Evolutionary conservation across 164 flowering plant species (phyloP).

Genomic region (Magnolia sinica): DNA sequence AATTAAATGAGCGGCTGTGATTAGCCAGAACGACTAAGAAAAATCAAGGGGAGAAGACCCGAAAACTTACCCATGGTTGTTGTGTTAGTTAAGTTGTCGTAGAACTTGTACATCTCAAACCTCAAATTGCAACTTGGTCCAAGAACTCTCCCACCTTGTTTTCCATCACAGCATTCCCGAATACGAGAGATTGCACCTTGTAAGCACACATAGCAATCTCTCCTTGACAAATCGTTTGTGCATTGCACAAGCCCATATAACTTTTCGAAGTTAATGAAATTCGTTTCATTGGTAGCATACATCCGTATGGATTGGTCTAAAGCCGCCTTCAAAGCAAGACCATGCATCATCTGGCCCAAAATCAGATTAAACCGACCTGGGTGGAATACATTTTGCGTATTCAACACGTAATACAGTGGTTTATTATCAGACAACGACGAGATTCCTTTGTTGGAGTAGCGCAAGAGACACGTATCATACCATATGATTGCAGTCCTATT

Average conservation of each 20-base stretch:
- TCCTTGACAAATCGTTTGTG: background rate
- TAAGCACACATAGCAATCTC: background rate
- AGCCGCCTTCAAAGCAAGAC: background rate
- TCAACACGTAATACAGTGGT: background rate
- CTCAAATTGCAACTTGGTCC: background rate
- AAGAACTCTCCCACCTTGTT: background rate
- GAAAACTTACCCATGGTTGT: too few relatives aligned
- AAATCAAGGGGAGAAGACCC: too few relatives aligned
- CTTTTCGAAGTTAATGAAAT: background rate
- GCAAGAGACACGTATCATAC: constrained; percentile 23
- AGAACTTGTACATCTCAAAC: background rate
- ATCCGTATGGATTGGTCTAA: background rate
- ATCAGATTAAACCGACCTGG: background rate
- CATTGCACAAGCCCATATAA: background rate
- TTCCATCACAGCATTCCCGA: background rate
- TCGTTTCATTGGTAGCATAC: background rate
- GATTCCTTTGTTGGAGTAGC: constrained; percentile 8
- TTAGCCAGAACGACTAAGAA: too few relatives aligned
- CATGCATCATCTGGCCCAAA: background rate
- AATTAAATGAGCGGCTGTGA: too few relatives aligned
- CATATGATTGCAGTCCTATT: constrained; percentile 9
- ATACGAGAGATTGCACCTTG: background rate
- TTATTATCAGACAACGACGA: background rate
- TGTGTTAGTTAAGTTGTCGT: background rate
- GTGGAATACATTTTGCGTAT: background rate